phyloP scores from a whole-genome alignment of 441 rosid species.

The Eruca vesicaria region DNA sequence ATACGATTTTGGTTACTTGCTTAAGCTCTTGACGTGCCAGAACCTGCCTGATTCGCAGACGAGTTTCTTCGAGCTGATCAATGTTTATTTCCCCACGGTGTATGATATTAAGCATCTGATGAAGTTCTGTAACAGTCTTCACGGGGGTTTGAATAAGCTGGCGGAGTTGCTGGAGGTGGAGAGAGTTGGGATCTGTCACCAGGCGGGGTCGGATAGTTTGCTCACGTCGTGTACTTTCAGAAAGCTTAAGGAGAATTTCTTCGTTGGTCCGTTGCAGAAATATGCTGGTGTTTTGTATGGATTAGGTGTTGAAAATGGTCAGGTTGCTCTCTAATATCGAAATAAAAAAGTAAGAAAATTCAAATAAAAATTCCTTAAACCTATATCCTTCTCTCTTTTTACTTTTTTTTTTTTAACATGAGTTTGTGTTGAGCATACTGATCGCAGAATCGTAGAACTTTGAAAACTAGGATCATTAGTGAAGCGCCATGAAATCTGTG shows the following conservation, averaged over 20 bases:
- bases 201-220: not conserved
- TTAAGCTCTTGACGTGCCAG: conserved; percentile 58
- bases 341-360: not conserved
- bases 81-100: not conserved
- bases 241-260: not conserved
- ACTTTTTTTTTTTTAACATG: not conserved
- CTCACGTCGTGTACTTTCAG: not conserved
- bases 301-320: not conserved
- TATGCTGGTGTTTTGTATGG: conserved; percentile 1
- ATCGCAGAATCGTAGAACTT: not conserved
- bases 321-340: not conserved
- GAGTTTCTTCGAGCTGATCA: not conserved
- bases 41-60: conserved; percentile 25
- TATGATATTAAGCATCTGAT: not conserved
- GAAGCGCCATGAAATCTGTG: not conserved
- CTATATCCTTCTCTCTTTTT: not conserved
- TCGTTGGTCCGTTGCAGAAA: not conserved
- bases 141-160: conserved; percentile 45
- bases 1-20: conserved; percentile 67
- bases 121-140: not conserved
- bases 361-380: not conserved
- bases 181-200: not conserved
- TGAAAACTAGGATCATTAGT: not conserved
- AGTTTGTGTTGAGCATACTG: not conserved
- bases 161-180: conserved; percentile 42